Evolutionary conservation across 2,329 filamentous ascomycete species (phyloP).

Genomic region (Eutypella sp.): DNA sequence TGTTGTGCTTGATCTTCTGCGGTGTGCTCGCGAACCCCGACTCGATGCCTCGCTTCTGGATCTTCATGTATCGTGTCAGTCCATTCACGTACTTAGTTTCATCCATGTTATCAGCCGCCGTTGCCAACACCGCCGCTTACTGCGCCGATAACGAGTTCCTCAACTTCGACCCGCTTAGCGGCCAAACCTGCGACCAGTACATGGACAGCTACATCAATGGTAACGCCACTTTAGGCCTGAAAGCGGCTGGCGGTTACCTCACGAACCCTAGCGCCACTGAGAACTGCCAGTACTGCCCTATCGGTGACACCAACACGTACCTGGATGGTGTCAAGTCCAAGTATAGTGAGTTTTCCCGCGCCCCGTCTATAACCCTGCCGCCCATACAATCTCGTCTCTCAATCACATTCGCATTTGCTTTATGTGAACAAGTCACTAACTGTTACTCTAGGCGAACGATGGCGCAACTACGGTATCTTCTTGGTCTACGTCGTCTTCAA

Average conservation of each 20-base stretch:
- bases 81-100: constrained; percentile 71
- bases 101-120: constrained; percentile 57
- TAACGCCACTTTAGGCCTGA: not conserved
- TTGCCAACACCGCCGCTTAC: constrained; percentile 54
- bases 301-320: constrained; percentile 32
- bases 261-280: constrained; percentile 34
- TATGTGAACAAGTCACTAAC: constrained; percentile 8
- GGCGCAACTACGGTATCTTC: constrained; percentile 54
- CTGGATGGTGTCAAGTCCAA: constrained; percentile 33
- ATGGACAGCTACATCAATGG: constrained; percentile 40
- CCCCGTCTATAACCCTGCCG: not conserved
- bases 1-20: constrained; percentile 69
- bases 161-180: constrained; percentile 51
- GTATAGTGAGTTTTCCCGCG: constrained; percentile 36
- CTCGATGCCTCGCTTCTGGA: constrained; percentile 68
- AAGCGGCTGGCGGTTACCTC: constrained; percentile 37
- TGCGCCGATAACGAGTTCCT: constrained; percentile 64
- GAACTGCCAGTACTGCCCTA: constrained; percentile 39
- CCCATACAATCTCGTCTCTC: not conserved
- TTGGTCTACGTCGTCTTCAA: constrained; percentile 54
- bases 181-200: constrained; percentile 52
- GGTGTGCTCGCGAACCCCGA: constrained; percentile 62
- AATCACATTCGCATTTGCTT: not conserved
- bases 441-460: constrained; percentile 34
- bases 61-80: constrained; percentile 69